Conservation (phyloP, 257 asterid genomes). For the Ajuga chamaepitys region DNA sequence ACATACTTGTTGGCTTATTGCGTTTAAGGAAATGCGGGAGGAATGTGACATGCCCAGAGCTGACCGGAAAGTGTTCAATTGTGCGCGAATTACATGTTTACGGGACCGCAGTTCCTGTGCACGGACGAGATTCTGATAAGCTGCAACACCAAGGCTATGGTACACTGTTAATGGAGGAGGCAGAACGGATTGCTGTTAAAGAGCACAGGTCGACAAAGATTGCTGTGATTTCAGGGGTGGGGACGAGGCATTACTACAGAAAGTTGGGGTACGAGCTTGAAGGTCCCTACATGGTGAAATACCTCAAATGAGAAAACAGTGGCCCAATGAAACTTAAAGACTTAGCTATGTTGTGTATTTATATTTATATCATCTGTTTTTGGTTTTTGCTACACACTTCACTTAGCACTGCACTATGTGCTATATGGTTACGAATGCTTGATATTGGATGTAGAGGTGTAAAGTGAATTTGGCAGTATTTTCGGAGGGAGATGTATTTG, state of each 20-base stretch:
- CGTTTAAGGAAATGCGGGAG: constrained; percentile 81
- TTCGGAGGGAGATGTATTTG: no score
- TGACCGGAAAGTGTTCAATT: constrained; percentile 81
- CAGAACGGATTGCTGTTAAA: constrained; percentile 63
- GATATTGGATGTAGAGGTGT: no score
- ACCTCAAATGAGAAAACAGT: constrained; percentile 28
- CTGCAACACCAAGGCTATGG: constrained; percentile 98
- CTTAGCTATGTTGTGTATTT: no score
- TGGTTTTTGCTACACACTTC: no score
- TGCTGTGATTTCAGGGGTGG: constrained; percentile 94
- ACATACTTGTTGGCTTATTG: constrained; percentile 87
- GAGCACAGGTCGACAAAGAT: constrained; percentile 89
- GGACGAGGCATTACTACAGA: constrained; percentile 93
- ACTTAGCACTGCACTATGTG: no score
- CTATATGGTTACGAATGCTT: no score
- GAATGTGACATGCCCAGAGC: constrained; percentile 83
- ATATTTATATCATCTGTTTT: no score
- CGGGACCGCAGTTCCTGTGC: constrained; percentile 98
- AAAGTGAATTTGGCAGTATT: no score
- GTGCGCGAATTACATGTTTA: constrained; percentile 94
- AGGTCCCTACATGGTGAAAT: constrained; percentile 98
- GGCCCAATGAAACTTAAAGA: no score
- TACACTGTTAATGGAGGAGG: constrained; percentile 94
- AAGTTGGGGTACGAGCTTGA: constrained; percentile 95
- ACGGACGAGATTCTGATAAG: constrained; percentile 88